Base-by-base conservation (phyloP, 805 yeast genomes). In the Candida ficus region DNA sequence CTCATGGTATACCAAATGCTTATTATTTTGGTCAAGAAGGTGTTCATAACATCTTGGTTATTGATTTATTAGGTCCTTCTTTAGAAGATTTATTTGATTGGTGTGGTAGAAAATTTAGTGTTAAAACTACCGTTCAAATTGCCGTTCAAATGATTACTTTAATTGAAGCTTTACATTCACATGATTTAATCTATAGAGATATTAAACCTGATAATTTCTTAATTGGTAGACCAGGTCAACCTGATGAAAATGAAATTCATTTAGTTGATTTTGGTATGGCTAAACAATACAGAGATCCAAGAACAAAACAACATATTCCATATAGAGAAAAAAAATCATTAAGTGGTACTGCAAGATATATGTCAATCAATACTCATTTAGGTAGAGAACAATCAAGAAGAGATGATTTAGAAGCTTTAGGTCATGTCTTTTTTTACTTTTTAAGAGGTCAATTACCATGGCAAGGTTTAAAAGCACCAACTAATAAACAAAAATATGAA, bases 401-500 rank as follows among this genome's bases (percentile, higher is more conserved):
- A 61, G 95, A 84, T 58, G 95, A 84, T 61, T 70, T 84, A 54
- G 95, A 84, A 63, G 78, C 85, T 8, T 64, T 84, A 52, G 93
- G 91, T 14, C 93, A 84, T 63, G 93, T 84, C 1, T 84, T 84
- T 56, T 76, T 84, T 57, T 84, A 84, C 61, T 84, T 84, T 54
- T 61, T 83, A 41, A 73, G 85, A 56, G 93, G 95, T 22, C 82
- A 79, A 47, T 70, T 84, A 57, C 95, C 95, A 34, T 84, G 95
- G 95, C 95, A 84, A 64, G 95, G 95, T n/a, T 66, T 84, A 45
- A 84, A 83, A 62, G 93, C 91, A 2, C 88, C 88, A 44, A 83
- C 87, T n/a, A 84, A 84, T 60, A 84, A 85, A 59, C 74, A 78
- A 49, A 84, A 84, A 60, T 84, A 84, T 58, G 93, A 85, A 60